Base-by-base conservation (phyloP, 2,329 filamentous ascomycete genomes). In the Diaporthe sp. region DNA sequence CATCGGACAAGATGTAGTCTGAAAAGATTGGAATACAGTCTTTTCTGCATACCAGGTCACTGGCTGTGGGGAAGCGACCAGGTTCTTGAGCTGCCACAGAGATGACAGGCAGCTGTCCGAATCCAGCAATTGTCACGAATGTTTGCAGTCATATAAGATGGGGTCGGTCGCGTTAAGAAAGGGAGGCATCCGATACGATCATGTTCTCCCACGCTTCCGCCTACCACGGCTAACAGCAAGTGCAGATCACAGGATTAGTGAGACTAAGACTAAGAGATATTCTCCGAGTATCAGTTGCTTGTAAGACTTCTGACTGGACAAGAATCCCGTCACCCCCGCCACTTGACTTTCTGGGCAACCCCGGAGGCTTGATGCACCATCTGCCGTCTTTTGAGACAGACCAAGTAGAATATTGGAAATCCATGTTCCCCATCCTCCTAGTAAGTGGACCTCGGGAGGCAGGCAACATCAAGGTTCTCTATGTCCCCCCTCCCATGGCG, bases 221-320 rank as follows among this genome's bases (percentile, higher is more conserved):
- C 22, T 22, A 19, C 31, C 12, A 68, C 22, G 34, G 65, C 65
- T 46, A 53, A 53, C 31, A 25, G 12, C 5, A 53, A 13, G 46
- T 53, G 44, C 65, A 68, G 65, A 53, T 68, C 46, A 31, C 46
- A 68, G 34, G 46, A 53, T 39, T 51, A 25, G 31, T 53, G 46
- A 53, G 46, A 68, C 65, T 68, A 39, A 53, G 46, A 68, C 65
- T 68, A 68, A 68, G 13, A 28, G 13, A 68, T 68, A 68, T 68
- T 68, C 46, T 68, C 65, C 65, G 65, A 68, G 65, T 42, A 68
- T 53, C 65, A 42, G 25, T 53, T 53, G 31, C 9, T 39, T n/a
- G 22, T 28, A 15, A 39, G 65, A 34, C 12, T 53, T n/a, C 46
- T 68, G 46, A 68, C 46, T 68, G 46, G 65, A 53, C 46, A 53